phyloP scores from a whole-genome alignment of 1,284 basidiomycete species.

The Ceratobasidium sp. region DNA sequence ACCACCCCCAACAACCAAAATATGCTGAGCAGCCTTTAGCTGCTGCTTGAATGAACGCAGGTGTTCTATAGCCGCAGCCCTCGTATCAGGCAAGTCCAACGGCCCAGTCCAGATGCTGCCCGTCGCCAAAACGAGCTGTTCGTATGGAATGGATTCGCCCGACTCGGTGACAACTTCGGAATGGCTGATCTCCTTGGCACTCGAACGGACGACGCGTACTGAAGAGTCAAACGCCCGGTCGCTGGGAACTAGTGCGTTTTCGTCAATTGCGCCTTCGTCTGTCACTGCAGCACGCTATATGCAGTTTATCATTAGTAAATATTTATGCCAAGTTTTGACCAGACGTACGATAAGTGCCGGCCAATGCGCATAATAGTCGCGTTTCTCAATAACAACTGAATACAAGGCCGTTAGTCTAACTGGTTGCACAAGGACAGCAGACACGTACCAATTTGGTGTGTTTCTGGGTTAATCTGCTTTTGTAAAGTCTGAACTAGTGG shows the following conservation, averaged over 20 bases:
- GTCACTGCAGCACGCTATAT: constrained; percentile 55
- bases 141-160: constrained; percentile 61
- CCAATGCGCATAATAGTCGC: constrained; percentile 33
- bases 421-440: neutral
- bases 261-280: constrained; percentile 51
- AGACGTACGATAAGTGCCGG: constrained; percentile 21
- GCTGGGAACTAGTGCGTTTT: constrained; percentile 53
- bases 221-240: constrained; percentile 47
- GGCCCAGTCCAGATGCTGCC: constrained; percentile 64
- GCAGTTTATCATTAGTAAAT: neutral
- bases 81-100: constrained; percentile 55
- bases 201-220: constrained; percentile 16
- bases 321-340: neutral
- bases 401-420: neutral
- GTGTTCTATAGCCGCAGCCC: constrained; percentile 52
- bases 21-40: constrained; percentile 58
- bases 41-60: constrained; percentile 56
- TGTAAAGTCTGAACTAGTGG: constrained; percentile 4
- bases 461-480: neutral
- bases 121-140: constrained; percentile 62
- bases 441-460: constrained; percentile 16
- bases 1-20: constrained; percentile 68
- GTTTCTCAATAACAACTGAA: constrained; percentile 37
- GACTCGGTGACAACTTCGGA: constrained; percentile 49
- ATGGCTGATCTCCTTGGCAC: constrained; percentile 54